These are phyloP conservation scores for Chalciporus chontae DNA, from an alignment of 768 basidiomycete species.

Conservation along the genomic window DNA sequence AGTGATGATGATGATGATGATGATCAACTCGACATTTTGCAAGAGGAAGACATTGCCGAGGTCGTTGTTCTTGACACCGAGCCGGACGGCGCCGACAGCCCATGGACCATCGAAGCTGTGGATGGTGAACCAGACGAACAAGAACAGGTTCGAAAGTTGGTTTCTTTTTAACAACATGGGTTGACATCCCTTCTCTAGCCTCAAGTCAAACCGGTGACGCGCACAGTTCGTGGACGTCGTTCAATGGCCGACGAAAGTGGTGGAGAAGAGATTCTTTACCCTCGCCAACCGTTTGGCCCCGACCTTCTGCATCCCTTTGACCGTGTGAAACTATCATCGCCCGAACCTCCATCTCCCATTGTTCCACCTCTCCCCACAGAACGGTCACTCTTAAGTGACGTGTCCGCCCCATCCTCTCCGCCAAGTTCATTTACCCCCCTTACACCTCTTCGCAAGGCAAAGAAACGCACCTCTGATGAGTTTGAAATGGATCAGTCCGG, in stretches of 20 bases:
- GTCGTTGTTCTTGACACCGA: conserved; percentile 34
- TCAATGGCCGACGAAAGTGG: conserved; percentile 83
- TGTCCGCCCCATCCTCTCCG: conserved; percentile 41
- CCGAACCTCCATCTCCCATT: conserved; percentile 25
- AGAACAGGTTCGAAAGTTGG: conserved; percentile 51
- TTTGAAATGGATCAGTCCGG: conserved; percentile 77
- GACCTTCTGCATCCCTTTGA: conserved; percentile 32
- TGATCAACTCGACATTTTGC: conserved; percentile 28
- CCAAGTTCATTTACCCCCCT: conserved; percentile 58
- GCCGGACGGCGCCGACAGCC: conserved; percentile 66
- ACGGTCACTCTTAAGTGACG: conserved; percentile 28
- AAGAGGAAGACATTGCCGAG: conserved; percentile 32
- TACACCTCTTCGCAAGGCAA: conserved; percentile 49
- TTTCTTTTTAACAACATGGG: neutral
- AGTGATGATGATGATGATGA: conserved; percentile 47
- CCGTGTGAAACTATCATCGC: conserved; percentile 30
- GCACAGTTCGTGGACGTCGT: conserved; percentile 53
- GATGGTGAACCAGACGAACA: conserved; percentile 74
- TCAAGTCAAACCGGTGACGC: conserved; percentile 43
- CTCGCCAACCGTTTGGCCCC: conserved; percentile 48
- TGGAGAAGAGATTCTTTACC: conserved; percentile 87
- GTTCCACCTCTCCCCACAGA: conserved; percentile 32
- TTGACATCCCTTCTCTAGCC: conserved; percentile 31
- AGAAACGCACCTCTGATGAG: conserved; percentile 78
- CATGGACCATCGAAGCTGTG: conserved; percentile 85